These are phyloP conservation scores for Neonectria punicea DNA, from an alignment of 2,329 filamentous ascomycete species.

Conservation along the genomic window DNA sequence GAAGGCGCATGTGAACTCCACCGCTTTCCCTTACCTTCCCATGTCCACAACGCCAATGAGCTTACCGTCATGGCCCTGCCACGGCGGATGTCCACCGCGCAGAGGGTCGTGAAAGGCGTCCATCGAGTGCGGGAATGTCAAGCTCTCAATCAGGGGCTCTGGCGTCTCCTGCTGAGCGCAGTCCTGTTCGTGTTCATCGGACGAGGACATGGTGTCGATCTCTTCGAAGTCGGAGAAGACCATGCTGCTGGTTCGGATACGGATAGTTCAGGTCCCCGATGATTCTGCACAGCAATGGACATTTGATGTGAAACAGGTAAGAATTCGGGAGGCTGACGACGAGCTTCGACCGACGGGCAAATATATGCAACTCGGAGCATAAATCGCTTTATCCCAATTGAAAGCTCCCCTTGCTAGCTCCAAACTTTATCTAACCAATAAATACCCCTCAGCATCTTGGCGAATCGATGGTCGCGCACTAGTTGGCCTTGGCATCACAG, in stretches of 20 bases:
- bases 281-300: neutral
- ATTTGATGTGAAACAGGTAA: neutral
- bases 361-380: neutral
- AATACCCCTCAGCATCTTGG: neutral
- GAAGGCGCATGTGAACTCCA: neutral
- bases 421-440: neutral
- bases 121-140: conserved; percentile 15
- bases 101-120: conserved; percentile 5
- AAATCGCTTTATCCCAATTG: neutral
- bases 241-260: conserved; percentile 19
- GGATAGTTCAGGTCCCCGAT: neutral
- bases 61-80: conserved; percentile 44
- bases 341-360: neutral
- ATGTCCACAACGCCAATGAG: conserved; percentile 51
- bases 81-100: conserved; percentile 40
- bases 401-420: neutral
- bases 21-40: conserved; percentile 45
- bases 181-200: conserved; percentile 23
- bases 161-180: conserved; percentile 25
- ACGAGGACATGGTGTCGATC: conserved; percentile 34
- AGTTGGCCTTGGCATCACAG: neutral
- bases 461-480: neutral
- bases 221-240: conserved; percentile 42
- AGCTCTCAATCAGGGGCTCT: neutral
- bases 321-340: neutral